Evolutionary conservation across 352 stramenopile species (phyloP), one percentile per base, ranked within the genome.

Genomic region (Pythium aphanidermatum): DNA sequence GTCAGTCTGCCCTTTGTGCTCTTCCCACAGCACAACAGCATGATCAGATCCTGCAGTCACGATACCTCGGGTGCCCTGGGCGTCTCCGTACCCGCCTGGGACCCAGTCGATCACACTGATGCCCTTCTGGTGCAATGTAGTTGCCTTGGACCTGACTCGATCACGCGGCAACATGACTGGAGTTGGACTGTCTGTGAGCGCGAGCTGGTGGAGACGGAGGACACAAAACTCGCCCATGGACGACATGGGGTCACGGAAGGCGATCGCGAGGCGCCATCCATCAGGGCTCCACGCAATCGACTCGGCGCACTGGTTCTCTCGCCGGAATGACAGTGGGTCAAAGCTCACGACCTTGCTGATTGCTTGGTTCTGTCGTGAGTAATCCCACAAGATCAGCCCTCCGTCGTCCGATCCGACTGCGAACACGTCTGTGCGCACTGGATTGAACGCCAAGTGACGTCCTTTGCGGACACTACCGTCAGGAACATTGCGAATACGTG

Each of bases 351-450:
- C 58, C 48, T 80, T 82, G 12, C 59, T 38, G 27, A 94, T 57
- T 10, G 80, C 59, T 58, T 89, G 76, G 2, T 64, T 69, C 20
- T 78, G 53, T 10, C 69, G 63, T 27, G 74, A 49, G 52, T 92
- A 94, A 31, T 67, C 83, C 82, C 82, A 94, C 33, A 94, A 39
- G 9, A 84, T 84, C 14, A 94, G 43, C 0, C 74, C 80, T 31
- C 82, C 82, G 35, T 92, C 79, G 58, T 94, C 82, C 9, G 79
- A 78, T 27, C 69, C 79, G 12, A 77, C 87, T 4, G 77, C 77
- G 32, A 94, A 87, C 40, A 80, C 68, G 51, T 89, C 68, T 8
- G 69, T 65, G 51, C 83, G 66, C 14, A 71, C 74, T 30, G 82
- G 73, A 37, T 94, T 90, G 42, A 94, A 88, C 24, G 69, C 66